Percentiles rank a stretch among this genome's conserved stretches.
These are phyloP conservation scores for Fusarium sp. DNA, from an alignment of 2,329 filamentous ascomycete genomes.

Conservation along the genomic window DNA sequence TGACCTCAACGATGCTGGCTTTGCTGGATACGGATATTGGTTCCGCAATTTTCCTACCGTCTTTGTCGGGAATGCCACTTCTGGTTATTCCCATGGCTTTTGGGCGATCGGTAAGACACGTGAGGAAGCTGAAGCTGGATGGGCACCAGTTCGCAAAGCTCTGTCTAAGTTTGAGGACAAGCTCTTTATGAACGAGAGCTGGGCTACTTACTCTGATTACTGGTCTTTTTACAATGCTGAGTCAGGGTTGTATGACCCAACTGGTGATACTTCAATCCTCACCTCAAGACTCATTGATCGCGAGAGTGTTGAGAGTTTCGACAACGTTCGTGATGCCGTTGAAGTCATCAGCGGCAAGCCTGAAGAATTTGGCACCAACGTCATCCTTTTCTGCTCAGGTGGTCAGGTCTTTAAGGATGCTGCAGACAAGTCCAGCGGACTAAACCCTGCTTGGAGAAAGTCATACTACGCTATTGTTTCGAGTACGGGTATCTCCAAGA, in stretches of 20 bases:
- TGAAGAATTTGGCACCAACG: slow-evolving; percentile 15
- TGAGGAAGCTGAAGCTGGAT: slow-evolving; percentile 15
- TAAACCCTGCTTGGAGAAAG: slow-evolving; percentile 23
- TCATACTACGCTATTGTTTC: slow-evolving; percentile 24
- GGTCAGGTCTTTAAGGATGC: slow-evolving; percentile 33
- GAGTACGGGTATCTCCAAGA: slow-evolving; percentile 2
- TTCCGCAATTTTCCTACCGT: slow-evolving; percentile 23
- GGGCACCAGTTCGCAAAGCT: slow-evolving; percentile 16
- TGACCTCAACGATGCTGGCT: slow-evolving; percentile 36
- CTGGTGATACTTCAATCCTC: slow-evolving; percentile 16
- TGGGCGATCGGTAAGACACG: slow-evolving; percentile 15
- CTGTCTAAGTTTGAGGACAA: slow-evolving; percentile 20
- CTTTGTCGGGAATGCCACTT: slow-evolving; percentile 32
- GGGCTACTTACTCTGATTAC: slow-evolving; percentile 29
- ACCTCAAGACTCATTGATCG: slow-evolving; percentile 28
- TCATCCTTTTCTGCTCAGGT: slow-evolving; percentile 26
- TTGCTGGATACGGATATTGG: slow-evolving; percentile 33
- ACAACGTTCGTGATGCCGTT: slow-evolving; percentile 6
- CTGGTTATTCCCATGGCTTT: slow-evolving; percentile 26
- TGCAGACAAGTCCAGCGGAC: slow-evolving; percentile 16
- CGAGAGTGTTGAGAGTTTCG: background rate
- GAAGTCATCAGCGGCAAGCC: slow-evolving; percentile 33
- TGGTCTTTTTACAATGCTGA: slow-evolving; percentile 31
- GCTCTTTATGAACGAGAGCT: slow-evolving; percentile 31
- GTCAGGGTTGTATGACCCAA: slow-evolving; percentile 19